Evolutionary conservation across 2,329 filamentous ascomycete species (phyloP).

Genomic region (Pseudocercospora crystallina): DNA sequence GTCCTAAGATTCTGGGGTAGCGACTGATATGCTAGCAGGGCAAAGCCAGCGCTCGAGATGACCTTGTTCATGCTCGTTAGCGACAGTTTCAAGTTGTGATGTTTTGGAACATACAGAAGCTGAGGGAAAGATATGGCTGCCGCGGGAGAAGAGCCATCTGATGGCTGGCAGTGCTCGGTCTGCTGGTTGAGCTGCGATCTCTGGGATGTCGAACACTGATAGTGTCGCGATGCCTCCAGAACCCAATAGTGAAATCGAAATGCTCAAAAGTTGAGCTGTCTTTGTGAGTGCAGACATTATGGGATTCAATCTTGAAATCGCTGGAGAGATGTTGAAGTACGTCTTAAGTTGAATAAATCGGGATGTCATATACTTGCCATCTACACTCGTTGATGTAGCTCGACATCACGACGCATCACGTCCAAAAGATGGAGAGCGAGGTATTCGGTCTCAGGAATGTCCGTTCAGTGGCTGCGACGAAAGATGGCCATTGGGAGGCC

Average conservation of each 20-base stretch:
- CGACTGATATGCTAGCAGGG: constrained; percentile 26
- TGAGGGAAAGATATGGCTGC: constrained; percentile 29
- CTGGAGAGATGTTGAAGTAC: too few species aligned
- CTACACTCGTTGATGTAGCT: too few species aligned
- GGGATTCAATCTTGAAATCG: too few species aligned
- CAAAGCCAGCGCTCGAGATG: constrained; percentile 24
- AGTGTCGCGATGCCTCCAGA: constrained; percentile 27
- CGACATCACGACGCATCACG: too few species aligned
- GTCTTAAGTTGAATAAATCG: too few species aligned
- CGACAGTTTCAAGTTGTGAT: neutral
- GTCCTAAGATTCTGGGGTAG: constrained; percentile 15
- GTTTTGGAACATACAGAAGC: constrained; percentile 11
- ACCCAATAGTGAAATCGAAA: constrained; percentile 25
- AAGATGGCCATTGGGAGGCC: too few species aligned
- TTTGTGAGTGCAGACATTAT: too few species aligned
- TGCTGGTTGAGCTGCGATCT: constrained; percentile 29
- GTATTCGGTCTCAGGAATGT: too few species aligned
- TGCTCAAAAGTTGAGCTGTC: constrained; percentile 18
- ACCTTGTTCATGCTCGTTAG: constrained; percentile 4
- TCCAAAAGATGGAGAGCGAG: too few species aligned
- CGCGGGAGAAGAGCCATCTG: constrained; percentile 29
- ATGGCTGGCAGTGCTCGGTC: constrained; percentile 26
- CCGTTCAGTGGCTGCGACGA: too few species aligned
- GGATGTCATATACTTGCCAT: too few species aligned
- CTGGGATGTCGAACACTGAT: constrained; percentile 28